These are phyloP conservation scores for Ogataea trehaloabstinens DNA, from an alignment of 805 yeast species.

Conservation along the genomic window DNA sequence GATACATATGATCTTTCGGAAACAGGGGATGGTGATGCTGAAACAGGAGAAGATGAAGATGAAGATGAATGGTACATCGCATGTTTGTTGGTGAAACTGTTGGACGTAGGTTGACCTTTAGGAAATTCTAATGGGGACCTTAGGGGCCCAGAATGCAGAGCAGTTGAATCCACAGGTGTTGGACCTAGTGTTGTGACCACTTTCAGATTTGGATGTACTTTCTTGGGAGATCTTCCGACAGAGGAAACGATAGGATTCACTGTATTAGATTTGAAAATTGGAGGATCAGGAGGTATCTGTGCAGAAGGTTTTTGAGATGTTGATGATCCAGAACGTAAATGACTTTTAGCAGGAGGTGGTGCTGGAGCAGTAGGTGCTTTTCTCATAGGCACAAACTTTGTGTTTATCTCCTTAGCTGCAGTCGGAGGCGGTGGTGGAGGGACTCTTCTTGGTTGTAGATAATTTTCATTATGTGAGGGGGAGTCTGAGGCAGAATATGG, in stretches of 20 bases:
- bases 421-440: constrained; percentile 33
- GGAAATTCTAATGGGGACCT: constrained; percentile 6
- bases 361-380: constrained; percentile 42
- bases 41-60: constrained; percentile 7
- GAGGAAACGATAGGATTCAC: constrained; percentile 5
- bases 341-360: constrained; percentile 3
- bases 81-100: not conserved
- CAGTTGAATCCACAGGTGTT: constrained; percentile 6
- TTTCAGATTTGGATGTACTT: constrained; percentile 17
- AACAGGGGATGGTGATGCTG: constrained; percentile 30
- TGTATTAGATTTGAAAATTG: constrained; percentile 13
- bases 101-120: not conserved
- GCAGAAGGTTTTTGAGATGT: constrained; percentile 19
- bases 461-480: constrained; percentile 18
- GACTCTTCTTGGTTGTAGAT: constrained; percentile 33
- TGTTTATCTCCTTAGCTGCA: constrained; percentile 2
- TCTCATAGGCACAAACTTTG: constrained; percentile 36
- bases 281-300: constrained; percentile 27
- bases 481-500: constrained; percentile 23
- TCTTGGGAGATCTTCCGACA: constrained; percentile 7
- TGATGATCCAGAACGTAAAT: constrained; percentile 7
- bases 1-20: constrained; percentile 32
- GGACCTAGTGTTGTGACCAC: constrained; percentile 14
- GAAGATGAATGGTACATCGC: constrained; percentile 1
- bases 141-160: constrained; percentile 5